A percentile compares a stretch with the other conserved stretches of the same genome.
These are phyloP conservation scores for Diaporthe sp. DNA, from an alignment of 2,329 filamentous ascomycete genomes.

Conservation along the genomic window DNA sequence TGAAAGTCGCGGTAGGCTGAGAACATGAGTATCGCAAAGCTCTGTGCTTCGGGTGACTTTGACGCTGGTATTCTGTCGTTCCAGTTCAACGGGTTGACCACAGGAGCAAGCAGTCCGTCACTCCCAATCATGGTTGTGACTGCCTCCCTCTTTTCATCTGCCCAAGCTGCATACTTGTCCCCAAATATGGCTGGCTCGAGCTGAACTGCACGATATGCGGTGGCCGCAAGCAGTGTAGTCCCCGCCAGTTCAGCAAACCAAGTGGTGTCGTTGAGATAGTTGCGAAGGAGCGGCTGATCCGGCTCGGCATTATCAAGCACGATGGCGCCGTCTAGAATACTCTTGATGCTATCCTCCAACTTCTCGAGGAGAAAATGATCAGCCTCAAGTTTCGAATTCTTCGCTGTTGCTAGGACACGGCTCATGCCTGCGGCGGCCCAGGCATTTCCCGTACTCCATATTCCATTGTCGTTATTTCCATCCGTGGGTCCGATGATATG, in stretches of 20 bases:
- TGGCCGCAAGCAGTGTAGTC: background rate
- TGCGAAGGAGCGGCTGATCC: background rate
- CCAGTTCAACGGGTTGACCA: conserved; percentile 1
- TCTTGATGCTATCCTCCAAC: background rate
- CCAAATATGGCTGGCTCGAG: background rate
- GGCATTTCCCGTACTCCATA: background rate
- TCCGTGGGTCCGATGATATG: background rate
- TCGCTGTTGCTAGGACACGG: background rate
- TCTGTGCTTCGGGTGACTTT: conserved; percentile 7
- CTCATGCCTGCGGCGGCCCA: conserved; percentile 9
- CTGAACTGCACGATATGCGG: background rate
- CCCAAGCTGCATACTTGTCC: background rate
- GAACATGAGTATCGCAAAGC: background rate
- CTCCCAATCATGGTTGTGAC: background rate
- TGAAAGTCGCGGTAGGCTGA: background rate
- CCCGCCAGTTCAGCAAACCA: background rate
- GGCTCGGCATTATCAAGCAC: background rate
- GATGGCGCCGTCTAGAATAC: background rate
- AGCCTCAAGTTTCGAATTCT: background rate
- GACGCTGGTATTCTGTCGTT: background rate
- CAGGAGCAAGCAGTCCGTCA: background rate
- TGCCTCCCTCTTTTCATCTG: background rate
- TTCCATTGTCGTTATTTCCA: background rate
- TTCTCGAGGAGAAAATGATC: background rate
- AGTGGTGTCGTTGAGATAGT: conserved; percentile 6